A percentile compares a stretch with the other conserved stretches of the same genome.
phyloP scores from a whole-genome alignment of 2,329 filamentous ascomycete genomes.

The Sporothrix pseudoabietina region DNA sequence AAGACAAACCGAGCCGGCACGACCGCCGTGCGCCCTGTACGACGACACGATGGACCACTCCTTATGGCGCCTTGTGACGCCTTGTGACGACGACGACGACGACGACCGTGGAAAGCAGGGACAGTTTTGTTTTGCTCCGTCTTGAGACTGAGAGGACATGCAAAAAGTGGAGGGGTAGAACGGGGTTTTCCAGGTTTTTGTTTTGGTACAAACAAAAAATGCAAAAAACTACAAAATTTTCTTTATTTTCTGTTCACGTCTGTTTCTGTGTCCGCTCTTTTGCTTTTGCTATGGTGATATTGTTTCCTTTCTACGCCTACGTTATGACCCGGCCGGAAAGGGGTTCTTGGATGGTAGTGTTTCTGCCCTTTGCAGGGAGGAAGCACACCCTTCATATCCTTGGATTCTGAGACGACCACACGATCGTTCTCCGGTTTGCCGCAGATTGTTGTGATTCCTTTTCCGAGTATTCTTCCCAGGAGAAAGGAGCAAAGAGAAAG shows the following conservation, averaged over 20 bases:
- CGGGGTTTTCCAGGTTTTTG: slow-evolving; percentile 14
- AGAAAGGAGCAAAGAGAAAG: neutral
- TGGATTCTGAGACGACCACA: slow-evolving; percentile 55
- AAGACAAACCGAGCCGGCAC: neutral
- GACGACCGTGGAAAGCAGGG: neutral
- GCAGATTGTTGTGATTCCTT: slow-evolving; percentile 51
- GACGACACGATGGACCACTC: too few relatives aligned
- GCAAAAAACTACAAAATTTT: slow-evolving; percentile 19
- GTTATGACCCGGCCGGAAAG: slow-evolving; percentile 53
- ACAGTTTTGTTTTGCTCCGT: too few relatives aligned
- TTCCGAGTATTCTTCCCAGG: neutral
- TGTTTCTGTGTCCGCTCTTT: neutral
- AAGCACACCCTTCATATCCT: slow-evolving; percentile 44
- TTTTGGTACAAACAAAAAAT: slow-evolving; percentile 25
- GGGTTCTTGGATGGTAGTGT: slow-evolving; percentile 51
- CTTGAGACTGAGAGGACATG: neutral
- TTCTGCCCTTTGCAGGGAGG: neutral
- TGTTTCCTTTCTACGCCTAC: neutral
- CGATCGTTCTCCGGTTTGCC: slow-evolving; percentile 58
- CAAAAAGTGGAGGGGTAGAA: neutral
- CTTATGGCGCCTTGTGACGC: too few relatives aligned
- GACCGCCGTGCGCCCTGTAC: too few relatives aligned
- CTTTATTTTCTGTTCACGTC: neutral
- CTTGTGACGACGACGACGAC: neutral
- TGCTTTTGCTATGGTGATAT: slow-evolving; percentile 13